A percentile compares a stretch with the other conserved stretches of the same genome.
These are phyloP conservation scores for Darksidea phi DNA, from an alignment of 495 filamentous ascomycete species.

Conservation along the genomic window DNA sequence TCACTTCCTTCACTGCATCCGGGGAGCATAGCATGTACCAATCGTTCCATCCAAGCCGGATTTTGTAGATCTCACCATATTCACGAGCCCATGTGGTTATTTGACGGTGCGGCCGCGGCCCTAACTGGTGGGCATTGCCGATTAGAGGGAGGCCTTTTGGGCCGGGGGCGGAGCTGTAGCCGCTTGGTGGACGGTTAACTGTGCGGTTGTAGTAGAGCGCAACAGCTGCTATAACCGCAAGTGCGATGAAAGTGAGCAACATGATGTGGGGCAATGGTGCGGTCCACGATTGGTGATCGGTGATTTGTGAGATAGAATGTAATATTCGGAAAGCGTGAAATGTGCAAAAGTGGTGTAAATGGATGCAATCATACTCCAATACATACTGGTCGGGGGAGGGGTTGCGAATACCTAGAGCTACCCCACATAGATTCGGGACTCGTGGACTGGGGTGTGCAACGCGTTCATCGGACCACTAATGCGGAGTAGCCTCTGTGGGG, in stretches of 20 bases:
- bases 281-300: no score
- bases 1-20: constrained; percentile 29
- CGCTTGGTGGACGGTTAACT: constrained; percentile 9
- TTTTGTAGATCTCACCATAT: constrained; percentile 30
- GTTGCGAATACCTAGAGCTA: no score
- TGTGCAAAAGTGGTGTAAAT: not conserved
- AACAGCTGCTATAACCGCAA: constrained; percentile 7
- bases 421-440: no score
- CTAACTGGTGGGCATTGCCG: constrained; percentile 30
- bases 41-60: constrained; percentile 32
- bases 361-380: no score
- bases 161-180: constrained; percentile 15
- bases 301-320: no score
- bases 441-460: no score
- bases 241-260: constrained; percentile 9
- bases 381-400: no score
- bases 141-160: constrained; percentile 23
- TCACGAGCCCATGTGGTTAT: constrained; percentile 17
- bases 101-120: constrained; percentile 21
- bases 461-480: no score
- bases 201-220: constrained; percentile 3
- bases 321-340: not conserved
- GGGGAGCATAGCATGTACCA: constrained; percentile 35
- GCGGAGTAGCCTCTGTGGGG: no score
- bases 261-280: constrained; percentile 28